These are phyloP conservation scores for Mortierella sp. DNA, from an alignment of 371 early-diverging fungal genomes.

Conservation along the genomic window DNA sequence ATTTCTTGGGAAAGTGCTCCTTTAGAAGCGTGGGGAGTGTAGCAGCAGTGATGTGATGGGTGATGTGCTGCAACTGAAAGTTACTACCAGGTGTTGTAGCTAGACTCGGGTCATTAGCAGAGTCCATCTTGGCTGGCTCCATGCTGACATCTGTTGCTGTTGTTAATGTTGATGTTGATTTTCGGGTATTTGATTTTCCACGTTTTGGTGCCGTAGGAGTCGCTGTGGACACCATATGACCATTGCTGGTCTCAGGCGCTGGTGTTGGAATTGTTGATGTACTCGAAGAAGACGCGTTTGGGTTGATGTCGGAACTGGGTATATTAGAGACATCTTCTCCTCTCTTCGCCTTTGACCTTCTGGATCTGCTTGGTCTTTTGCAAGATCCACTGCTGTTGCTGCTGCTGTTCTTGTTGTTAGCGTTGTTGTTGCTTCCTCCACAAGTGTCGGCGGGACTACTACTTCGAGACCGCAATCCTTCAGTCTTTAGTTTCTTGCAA, in stretches of 20 bases:
- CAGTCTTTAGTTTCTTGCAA: constrained; percentile 18
- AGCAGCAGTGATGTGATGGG: constrained; percentile 64
- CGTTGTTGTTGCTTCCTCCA: constrained; percentile 4
- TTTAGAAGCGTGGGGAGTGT: constrained; percentile 59
- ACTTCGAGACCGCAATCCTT: constrained; percentile 15
- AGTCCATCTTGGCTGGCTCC: neutral
- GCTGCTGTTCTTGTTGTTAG: neutral
- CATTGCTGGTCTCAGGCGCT: neutral
- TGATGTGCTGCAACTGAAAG: constrained; percentile 61
- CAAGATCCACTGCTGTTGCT: neutral
- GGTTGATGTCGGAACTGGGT: constrained; percentile 13
- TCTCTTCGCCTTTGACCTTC: constrained; percentile 21
- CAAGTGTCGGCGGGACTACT: constrained; percentile 16
- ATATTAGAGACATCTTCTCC: constrained; percentile 12
- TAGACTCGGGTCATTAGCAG: constrained; percentile 33
- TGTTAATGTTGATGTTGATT: neutral
- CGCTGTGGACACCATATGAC: too few relatives aligned
- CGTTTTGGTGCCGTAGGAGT: neutral
- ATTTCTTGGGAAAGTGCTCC: constrained; percentile 45
- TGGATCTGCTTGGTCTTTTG: constrained; percentile 12
- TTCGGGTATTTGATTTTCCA: neutral
- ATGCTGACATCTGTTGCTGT: neutral
- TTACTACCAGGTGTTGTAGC: constrained; percentile 36
- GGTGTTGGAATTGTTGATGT: neutral
- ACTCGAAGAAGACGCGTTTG: neutral